phyloP scores from a whole-genome alignment of 148 eudicot genomes.

The Agrostemma githago region DNA sequence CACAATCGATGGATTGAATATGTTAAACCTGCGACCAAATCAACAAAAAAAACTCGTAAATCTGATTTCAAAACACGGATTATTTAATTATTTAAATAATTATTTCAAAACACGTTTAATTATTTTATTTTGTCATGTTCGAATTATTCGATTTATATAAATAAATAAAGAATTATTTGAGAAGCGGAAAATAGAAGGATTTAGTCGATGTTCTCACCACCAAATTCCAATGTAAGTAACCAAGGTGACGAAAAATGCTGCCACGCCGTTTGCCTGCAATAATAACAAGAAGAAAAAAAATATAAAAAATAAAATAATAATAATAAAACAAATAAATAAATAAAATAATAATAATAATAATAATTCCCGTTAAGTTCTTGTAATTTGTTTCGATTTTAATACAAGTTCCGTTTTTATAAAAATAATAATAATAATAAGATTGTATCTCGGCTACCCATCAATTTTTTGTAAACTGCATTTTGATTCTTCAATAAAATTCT shows the following conservation, averaged over 20 bases:
- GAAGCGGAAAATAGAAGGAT: neutral
- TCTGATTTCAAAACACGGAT: neutral
- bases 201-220: slow-evolving; percentile 55
- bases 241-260: slow-evolving; percentile 74
- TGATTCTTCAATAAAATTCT: too few relatives aligned
- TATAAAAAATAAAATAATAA: too few relatives aligned
- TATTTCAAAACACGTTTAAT: neutral
- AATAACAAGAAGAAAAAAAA: too few relatives aligned
- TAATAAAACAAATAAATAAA: too few relatives aligned
- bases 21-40: slow-evolving; percentile 62
- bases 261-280: slow-evolving; percentile 86
- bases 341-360: too few relatives aligned
- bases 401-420: too few relatives aligned
- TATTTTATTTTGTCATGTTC: neutral
- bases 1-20: slow-evolving; percentile 75
- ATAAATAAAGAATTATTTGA: too few relatives aligned
- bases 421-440: too few relatives aligned
- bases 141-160: neutral
- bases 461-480: too few relatives aligned
- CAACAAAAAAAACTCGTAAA: slow-evolving; percentile 10
- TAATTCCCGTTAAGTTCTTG: too few relatives aligned
- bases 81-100: neutral
- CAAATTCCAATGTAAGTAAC: slow-evolving; percentile 76
- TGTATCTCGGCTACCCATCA: too few relatives aligned
- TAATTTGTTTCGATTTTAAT: too few relatives aligned